These are phyloP conservation scores for Isabelozyma pseudorhagii DNA, from an alignment of 805 yeast genomes.

Conservation along the genomic window DNA sequence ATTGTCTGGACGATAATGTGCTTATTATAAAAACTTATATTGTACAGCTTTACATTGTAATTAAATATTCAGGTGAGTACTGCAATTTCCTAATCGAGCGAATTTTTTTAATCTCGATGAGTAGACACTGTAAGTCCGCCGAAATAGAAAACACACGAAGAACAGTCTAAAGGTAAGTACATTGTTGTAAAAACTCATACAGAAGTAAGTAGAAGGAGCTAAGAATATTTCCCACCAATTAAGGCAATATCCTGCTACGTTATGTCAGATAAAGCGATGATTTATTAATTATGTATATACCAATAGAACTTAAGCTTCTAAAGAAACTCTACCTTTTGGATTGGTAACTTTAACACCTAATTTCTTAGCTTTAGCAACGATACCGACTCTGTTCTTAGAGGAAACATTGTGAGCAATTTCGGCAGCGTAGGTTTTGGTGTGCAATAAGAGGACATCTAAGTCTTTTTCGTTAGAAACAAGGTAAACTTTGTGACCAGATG, in stretches of 20 bases:
- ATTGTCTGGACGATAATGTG: no score
- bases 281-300: conserved; percentile 7
- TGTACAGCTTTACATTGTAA: not conserved
- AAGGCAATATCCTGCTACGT: no score
- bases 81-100: not conserved
- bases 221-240: not conserved
- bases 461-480: conserved; percentile 90
- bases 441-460: conserved; percentile 92
- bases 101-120: not conserved
- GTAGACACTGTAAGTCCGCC: not conserved
- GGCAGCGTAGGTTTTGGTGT: conserved; percentile 99
- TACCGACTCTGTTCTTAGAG: conserved; percentile 96
- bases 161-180: no score
- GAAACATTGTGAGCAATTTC: conserved; percentile 99
- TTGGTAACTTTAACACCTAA: conserved; percentile 98
- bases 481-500: conserved; percentile 98
- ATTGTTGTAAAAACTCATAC: no score
- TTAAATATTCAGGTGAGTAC: not conserved
- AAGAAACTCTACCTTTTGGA: conserved; percentile 97
- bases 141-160: not conserved
- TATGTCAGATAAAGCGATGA: conserved; percentile 10
- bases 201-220: not conserved
- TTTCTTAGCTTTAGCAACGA: conserved; percentile 96
- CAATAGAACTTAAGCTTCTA: conserved; percentile 75
- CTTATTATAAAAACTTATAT: no score